phyloP scores from a whole-genome alignment of 768 basidiomycete species.

The Boletus tomentosulus region DNA sequence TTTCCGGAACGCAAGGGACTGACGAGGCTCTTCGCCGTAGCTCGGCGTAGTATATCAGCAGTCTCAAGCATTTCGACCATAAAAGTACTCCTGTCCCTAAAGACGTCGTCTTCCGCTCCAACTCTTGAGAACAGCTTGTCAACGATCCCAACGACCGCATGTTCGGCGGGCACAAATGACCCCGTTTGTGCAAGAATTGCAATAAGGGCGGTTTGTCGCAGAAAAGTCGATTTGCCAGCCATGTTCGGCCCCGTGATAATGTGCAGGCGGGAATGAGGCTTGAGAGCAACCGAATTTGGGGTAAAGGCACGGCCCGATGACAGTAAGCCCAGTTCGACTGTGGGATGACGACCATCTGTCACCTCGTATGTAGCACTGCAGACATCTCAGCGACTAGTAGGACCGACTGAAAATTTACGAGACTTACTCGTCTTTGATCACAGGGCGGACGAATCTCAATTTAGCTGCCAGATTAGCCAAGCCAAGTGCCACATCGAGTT shows the following conservation, averaged over 20 bases:
- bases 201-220: conserved; percentile 89
- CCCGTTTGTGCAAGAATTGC: conserved; percentile 89
- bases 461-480: conserved; percentile 81
- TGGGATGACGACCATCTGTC: conserved; percentile 82
- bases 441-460: conserved; percentile 70
- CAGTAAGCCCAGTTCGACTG: conserved; percentile 85
- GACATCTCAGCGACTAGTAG: not conserved
- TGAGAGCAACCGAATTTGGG: conserved; percentile 73
- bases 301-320: conserved; percentile 73
- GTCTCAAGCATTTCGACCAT: conserved; percentile 99
- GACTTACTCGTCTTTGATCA: conserved; percentile 64
- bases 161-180: conserved; percentile 88
- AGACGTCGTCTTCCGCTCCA: conserved; percentile 93
- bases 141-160: conserved; percentile 76
- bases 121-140: conserved; percentile 93
- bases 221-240: conserved; percentile 90
- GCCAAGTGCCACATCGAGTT: conserved; percentile 78
- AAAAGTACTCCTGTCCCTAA: conserved; percentile 90
- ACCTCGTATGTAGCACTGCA: conserved; percentile 59
- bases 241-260: conserved; percentile 94
- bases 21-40: conserved; percentile 81
- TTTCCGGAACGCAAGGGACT: conserved; percentile 21
- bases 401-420: not conserved
- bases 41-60: conserved; percentile 80
- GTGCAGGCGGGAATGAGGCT: conserved; percentile 61